Conservation (phyloP, 2,329 filamentous ascomycete genomes). For the Pestalotiopsis sp. region DNA sequence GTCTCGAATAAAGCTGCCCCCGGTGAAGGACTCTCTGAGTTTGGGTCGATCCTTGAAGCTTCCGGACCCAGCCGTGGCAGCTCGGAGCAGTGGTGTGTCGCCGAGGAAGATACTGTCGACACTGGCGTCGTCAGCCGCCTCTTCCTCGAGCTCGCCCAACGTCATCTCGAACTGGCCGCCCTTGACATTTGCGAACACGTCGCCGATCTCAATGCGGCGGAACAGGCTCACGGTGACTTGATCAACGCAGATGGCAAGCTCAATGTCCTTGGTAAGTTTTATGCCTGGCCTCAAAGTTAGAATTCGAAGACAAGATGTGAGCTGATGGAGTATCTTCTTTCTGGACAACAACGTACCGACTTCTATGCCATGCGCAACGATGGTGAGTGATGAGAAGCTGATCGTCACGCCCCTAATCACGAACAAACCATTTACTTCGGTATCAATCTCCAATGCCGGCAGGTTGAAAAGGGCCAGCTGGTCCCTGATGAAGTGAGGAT, state of each 20-base stretch:
- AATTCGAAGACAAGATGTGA: background rate
- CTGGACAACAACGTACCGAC: slow-evolving; percentile 26
- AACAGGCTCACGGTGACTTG: slow-evolving; percentile 51
- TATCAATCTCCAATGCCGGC: slow-evolving; percentile 57
- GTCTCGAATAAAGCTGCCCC: slow-evolving; percentile 3
- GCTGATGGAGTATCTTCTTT: no score
- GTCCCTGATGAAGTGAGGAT: slow-evolving; percentile 53
- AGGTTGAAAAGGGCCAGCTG: slow-evolving; percentile 44
- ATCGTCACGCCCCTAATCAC: slow-evolving; percentile 55
- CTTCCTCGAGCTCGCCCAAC: slow-evolving; percentile 39
- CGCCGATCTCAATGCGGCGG: slow-evolving; percentile 50
- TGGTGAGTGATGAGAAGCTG: slow-evolving; percentile 50
- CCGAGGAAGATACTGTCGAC: slow-evolving; percentile 2
- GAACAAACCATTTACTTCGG: slow-evolving; percentile 53
- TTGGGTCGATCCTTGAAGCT: slow-evolving; percentile 9
- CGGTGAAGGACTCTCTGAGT: slow-evolving; percentile 8
- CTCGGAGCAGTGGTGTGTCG: slow-evolving; percentile 11
- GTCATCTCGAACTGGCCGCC: slow-evolving; percentile 53
- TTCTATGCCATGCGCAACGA: slow-evolving; percentile 55
- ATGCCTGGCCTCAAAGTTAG: slow-evolving; percentile 35
- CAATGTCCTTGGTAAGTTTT: slow-evolving; percentile 54
- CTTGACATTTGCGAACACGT: slow-evolving; percentile 58
- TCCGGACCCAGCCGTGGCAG: slow-evolving; percentile 4
- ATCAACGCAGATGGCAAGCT: slow-evolving; percentile 53
- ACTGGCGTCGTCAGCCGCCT: background rate